Base-by-base conservation (phyloP, 495 filamentous ascomycete species). In the Clavariopsis aquatica region DNA sequence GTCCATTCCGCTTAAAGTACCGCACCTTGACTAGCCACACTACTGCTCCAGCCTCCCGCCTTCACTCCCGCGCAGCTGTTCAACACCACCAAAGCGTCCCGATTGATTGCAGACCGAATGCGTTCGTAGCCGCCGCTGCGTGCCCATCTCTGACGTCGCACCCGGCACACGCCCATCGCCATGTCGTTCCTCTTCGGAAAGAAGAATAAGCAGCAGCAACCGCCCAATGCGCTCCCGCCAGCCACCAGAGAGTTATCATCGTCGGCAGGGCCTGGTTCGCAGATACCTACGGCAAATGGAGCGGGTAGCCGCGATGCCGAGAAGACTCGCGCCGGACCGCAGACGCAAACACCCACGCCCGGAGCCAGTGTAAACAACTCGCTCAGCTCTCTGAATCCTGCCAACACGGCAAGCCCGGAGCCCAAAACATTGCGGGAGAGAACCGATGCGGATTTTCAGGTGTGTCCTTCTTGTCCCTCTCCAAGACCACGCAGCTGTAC, bases 171-270 rank as follows among this genome's bases (percentile, higher is more conserved):
- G 41, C 15, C 53, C 77, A 77, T 72, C 74, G 77, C 73, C 73
- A 90, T 90, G 87, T 85, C 85, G 60, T 90, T 89, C 75, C 81
- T 90, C 63, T 89, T 89, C 79, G 87, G 87, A 19, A 74, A 69
- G 75, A 85, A 83, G 54, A 87, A 87, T 75, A 88, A 88, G 75
- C 79, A 84, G 62, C 83, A 81, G 60, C n/a, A n/a, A 75, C 62
- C 57, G 73, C 69, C 63, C 57, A 74, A 69, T 56, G 76, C 75
- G 51, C 78, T 85, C 19, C 83, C 83, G n/a, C 77, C 80, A 27
- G 81, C 80, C 41, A 78, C 80, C 31, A 76, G 82, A 69, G 84
- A 83, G 64, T 74, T 83, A 55, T 58, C 69, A 13, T 75, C 73
- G 23, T 69, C 72, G 19, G 66, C 75, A 64, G 77, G 76, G 12